Base-by-base conservation (phyloP, 2,329 filamentous ascomycete species). In the Fusarium equiseti region DNA sequence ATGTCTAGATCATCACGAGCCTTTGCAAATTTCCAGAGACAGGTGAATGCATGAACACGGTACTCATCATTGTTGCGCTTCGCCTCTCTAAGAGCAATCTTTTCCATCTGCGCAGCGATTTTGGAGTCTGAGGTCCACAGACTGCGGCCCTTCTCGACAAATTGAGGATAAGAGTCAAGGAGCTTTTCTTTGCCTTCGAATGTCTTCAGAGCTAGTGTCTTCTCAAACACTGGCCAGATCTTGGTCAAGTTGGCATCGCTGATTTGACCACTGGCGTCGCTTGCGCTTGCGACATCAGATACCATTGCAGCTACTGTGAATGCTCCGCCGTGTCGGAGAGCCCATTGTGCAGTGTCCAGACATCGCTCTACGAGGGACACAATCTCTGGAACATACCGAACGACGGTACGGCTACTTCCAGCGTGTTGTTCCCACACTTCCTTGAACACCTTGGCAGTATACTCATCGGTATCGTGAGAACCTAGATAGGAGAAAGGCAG, bases 341-440 rank as follows among this genome's bases (percentile, higher is more conserved):
- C 90, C 96, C 96, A 99, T 75, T 93, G 92, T 3, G 92, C 88
- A 3, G 92, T 94, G 35, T 92, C 90, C 10, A 98, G 83, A 56
- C 93, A 88, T 38, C 86, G 83, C 38, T 88, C 84, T 2, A 90
- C 88, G 3, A 98, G 85, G 1, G 80, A 81, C 6, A 92, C 85
- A 72, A 98, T 97, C 80, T 99, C 96, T 40, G 86, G 86, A 9
- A 97, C 86, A 77, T 97, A 97, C 2, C 97, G 87, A 49, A 92
- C 87, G 8, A 97, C 93, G 0, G 93, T 91, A 31, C 95, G 89
- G 32, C 88, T 90, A 46, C 94, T 95, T 52, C 95, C 95, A 1
- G 97, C 95, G 76, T 97, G 95, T 73, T 97, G 93, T 51, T 89
- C 88, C 96, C 96, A 99, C 0, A 94, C 93, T 60, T 94, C 92